Conservation (phyloP, 768 basidiomycete genomes). For the Auricularia sp. region DNA sequence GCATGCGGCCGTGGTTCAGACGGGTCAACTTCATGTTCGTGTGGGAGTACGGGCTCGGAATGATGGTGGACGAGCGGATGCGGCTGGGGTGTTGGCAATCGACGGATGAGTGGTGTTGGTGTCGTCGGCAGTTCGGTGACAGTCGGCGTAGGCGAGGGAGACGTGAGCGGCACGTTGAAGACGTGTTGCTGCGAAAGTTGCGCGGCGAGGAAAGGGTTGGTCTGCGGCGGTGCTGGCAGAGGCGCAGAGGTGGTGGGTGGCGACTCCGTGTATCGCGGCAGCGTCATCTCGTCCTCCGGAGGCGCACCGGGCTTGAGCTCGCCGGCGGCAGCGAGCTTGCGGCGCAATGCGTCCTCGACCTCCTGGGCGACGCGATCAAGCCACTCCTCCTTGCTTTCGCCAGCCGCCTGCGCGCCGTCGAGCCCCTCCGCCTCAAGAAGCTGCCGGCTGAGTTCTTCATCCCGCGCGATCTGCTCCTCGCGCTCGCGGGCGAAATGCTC, state of each 20-base stretch:
- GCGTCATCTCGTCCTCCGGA: neutral
- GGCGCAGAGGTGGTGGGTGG: neutral
- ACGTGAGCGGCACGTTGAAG: neutral
- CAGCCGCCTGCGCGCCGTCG: neutral
- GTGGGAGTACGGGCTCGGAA: neutral
- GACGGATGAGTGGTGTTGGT: neutral
- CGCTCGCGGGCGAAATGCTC: neutral
- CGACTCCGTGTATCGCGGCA: neutral
- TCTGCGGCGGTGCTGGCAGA: neutral
- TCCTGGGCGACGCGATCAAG: neutral
- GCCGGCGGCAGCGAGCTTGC: neutral
- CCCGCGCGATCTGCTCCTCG: constrained; percentile 20
- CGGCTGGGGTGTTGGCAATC: neutral
- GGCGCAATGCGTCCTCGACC: neutral
- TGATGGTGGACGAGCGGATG: neutral
- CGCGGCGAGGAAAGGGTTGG: neutral
- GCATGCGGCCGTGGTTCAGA: neutral
- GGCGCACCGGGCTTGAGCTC: neutral
- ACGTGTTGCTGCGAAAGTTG: neutral
- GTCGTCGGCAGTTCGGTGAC: no score
- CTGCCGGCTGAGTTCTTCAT: constrained; percentile 35
- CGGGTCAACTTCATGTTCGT: neutral
- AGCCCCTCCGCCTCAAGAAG: constrained; percentile 29
- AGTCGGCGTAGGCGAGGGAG: neutral
- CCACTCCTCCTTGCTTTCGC: neutral